Conservation (phyloP, 768 basidiomycete species). For the Thelephora ganbajun region DNA sequence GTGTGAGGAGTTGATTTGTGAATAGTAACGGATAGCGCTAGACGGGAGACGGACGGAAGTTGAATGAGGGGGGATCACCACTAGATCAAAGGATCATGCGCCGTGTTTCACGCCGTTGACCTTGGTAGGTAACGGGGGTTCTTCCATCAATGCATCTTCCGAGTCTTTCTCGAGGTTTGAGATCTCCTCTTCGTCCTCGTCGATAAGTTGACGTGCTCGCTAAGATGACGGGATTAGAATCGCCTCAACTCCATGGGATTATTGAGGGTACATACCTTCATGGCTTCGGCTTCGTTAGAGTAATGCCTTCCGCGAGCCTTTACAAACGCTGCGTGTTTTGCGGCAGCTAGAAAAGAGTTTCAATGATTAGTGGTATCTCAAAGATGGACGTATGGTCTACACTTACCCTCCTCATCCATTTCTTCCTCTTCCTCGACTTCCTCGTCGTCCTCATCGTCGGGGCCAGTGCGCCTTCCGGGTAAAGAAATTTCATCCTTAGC, state of each 20-base stretch:
- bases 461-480: constrained; percentile 22
- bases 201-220: constrained; percentile 28
- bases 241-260: not conserved
- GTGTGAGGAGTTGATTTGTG: not conserved
- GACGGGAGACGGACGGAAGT: not conserved
- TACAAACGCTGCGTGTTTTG: constrained; percentile 72
- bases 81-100: constrained; percentile 1
- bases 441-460: constrained; percentile 26
- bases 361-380: not conserved
- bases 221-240: not conserved
- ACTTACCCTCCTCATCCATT: constrained; percentile 81
- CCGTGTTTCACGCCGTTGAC: constrained; percentile 12
- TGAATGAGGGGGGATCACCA: not conserved
- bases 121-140: constrained; percentile 7
- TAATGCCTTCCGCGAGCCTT: constrained; percentile 75
- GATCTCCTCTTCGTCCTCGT: constrained; percentile 31
- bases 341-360: constrained; percentile 41
- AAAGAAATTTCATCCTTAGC: constrained; percentile 45
- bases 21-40: not conserved
- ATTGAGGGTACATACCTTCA: constrained; percentile 47
- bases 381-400: not conserved
- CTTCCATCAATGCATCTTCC: constrained; percentile 14
- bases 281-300: constrained; percentile 83
- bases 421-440: constrained; percentile 65
- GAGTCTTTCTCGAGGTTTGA: constrained; percentile 10